These are phyloP conservation scores for Chlamydomonas eustigma DNA, from an alignment of 139 green algal genomes.

Conservation along the genomic window DNA sequence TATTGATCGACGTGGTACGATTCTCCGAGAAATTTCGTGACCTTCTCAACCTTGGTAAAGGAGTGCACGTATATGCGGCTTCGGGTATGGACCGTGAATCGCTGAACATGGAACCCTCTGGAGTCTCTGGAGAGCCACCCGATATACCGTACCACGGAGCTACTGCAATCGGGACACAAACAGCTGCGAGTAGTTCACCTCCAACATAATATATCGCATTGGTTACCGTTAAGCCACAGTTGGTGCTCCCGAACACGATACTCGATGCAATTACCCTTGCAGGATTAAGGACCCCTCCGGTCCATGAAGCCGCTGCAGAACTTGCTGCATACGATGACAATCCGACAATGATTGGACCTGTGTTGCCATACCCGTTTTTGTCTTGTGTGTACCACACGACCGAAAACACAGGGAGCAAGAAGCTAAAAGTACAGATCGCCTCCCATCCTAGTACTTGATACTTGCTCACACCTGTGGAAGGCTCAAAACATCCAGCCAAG, in stretches of 20 bases:
- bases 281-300: slow-evolving; percentile 4
- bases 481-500: neutral
- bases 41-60: no score
- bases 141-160: slow-evolving; percentile 8
- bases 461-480: neutral
- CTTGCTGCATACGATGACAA: neutral
- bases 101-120: no score
- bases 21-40: no score
- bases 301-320: neutral
- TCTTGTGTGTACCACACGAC: slow-evolving; percentile 12
- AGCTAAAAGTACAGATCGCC: slow-evolving; percentile 2
- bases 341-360: slow-evolving; percentile 5
- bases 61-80: no score
- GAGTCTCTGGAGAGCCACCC: no score
- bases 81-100: no score
- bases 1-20: neutral
- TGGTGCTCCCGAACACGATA: slow-evolving; percentile 1
- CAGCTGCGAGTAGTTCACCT: slow-evolving; percentile 7
- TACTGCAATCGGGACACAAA: neutral
- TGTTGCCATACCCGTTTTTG: slow-evolving; percentile 16
- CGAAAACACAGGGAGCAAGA: slow-evolving; percentile 3
- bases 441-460: neutral
- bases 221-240: neutral
- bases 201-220: neutral
- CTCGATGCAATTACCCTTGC: neutral